Conservation (phyloP, 805 yeast species). For the Starmera dryadoides region DNA sequence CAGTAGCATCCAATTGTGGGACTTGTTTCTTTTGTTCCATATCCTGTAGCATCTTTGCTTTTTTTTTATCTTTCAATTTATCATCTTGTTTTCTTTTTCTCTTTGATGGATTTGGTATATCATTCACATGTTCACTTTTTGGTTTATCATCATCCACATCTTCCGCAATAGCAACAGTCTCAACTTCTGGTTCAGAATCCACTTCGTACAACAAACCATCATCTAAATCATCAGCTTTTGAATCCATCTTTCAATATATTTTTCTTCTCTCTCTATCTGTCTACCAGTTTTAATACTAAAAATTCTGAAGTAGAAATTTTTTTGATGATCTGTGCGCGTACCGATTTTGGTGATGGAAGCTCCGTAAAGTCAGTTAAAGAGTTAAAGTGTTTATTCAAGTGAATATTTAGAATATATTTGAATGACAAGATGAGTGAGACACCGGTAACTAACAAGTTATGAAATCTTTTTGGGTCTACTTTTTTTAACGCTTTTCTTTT, state of each 20-base stretch:
- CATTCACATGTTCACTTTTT: conserved; percentile 4
- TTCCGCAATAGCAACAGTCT: conserved; percentile 25
- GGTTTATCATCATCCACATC: conserved; percentile 15
- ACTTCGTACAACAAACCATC: conserved; percentile 66
- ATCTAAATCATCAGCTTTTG: conserved; percentile 63
- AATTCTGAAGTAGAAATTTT: not conserved
- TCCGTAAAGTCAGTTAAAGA: not conserved
- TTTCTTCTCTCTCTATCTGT: not conserved
- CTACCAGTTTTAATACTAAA: not conserved
- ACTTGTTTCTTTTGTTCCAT: conserved; percentile 47
- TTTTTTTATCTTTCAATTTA: conserved; percentile 57
- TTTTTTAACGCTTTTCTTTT: not conserved
- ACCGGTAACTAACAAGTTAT: too few species aligned
- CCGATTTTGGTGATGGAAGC: not conserved
- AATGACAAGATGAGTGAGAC: not conserved
- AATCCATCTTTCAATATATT: conserved; percentile 1
- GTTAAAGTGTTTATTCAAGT: too few species aligned
- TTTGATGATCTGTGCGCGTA: not conserved
- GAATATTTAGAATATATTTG: too few species aligned
- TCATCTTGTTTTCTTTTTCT: conserved; percentile 25
- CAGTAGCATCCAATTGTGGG: conserved; percentile 47
- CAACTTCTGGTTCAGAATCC: conserved; percentile 33
- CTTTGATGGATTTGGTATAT: conserved; percentile 10
- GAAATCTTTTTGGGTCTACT: too few species aligned
- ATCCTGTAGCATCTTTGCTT: conserved; percentile 59